A percentile compares a stretch with the other conserved stretches of the same genome.
Evolutionary conservation across 176 grass and related monocot species (phyloP).

Genomic region (Zizania latifolia): DNA sequence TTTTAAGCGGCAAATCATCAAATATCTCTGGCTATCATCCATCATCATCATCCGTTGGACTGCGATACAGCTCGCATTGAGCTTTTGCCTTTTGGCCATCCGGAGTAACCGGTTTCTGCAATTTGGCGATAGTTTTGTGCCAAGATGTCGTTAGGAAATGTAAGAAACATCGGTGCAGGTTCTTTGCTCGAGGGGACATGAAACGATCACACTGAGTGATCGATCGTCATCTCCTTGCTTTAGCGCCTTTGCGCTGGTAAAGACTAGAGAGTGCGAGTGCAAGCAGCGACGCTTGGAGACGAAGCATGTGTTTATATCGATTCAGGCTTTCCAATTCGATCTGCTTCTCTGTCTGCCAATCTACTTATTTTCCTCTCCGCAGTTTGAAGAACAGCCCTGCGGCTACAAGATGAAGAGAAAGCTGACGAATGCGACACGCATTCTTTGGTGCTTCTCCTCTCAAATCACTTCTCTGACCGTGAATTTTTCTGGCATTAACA

Average conservation of each 20-base stretch:
- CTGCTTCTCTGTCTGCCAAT: background rate
- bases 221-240: background rate
- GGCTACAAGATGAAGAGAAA: background rate
- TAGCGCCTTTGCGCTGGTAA: background rate
- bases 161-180: background rate
- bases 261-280: background rate
- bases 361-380: too few species aligned
- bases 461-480: background rate
- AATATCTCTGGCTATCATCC: too few species aligned
- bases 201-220: background rate
- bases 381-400: background rate
- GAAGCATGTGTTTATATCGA: background rate
- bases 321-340: background rate
- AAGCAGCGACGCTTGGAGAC: background rate
- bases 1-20: too few species aligned
- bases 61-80: too few species aligned
- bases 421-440: background rate
- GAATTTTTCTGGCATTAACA: background rate
- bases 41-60: too few species aligned
- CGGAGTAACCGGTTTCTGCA: background rate
- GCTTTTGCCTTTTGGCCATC: background rate
- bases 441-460: conserved; percentile 17
- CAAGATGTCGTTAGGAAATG: background rate
- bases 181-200: background rate
- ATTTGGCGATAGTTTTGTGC: background rate